Evolutionary conservation across 1,139 yeast genomes (phyloP).

Genomic region (Debaryomyces udenii): DNA sequence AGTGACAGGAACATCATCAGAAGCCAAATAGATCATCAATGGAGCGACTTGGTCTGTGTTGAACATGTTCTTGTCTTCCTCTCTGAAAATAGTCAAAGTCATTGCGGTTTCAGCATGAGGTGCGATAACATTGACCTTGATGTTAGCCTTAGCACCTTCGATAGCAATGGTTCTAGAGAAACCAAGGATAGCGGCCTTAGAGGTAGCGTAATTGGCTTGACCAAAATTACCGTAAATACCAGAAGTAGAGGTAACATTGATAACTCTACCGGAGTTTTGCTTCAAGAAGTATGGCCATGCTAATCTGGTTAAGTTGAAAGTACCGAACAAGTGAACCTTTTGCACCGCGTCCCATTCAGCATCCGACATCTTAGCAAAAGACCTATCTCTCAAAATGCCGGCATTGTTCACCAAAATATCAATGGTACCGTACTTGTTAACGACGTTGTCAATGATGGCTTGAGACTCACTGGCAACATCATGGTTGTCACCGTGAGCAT

Average conservation of each 20-base stretch:
- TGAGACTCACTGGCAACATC: conserved; percentile 81
- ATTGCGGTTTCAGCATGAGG: conserved; percentile 98
- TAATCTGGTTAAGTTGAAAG: conserved; percentile 80
- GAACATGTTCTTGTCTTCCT: conserved; percentile 75
- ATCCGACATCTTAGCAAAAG: conserved; percentile 82
- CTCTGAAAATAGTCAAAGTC: conserved; percentile 86
- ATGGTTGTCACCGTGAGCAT: conserved; percentile 81
- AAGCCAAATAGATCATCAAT: conserved; percentile 72
- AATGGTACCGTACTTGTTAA: conserved; percentile 77
- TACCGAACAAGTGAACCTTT: conserved; percentile 81
- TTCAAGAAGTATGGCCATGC: conserved; percentile 90
- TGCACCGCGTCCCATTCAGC: conserved; percentile 83
- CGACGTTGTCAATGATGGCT: conserved; percentile 76
- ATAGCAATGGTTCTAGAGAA: conserved; percentile 83
- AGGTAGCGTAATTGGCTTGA: conserved; percentile 94
- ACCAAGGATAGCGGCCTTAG: conserved; percentile 88
- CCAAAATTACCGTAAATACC: conserved; percentile 98
- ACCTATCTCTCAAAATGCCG: conserved; percentile 89
- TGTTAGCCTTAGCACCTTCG: conserved; percentile 82
- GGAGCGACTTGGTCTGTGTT: conserved; percentile 94
- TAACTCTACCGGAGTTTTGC: conserved; percentile 79
- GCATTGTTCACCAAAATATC: conserved; percentile 92
- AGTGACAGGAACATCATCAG: conserved; percentile 66
- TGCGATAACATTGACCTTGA: conserved; percentile 81
- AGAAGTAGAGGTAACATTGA: conserved; percentile 92